Evolutionary conservation across 768 basidiomycete genomes (phyloP), one percentile per base, ranked within the genome.

Genomic region (Phanerochaete carnosa): DNA sequence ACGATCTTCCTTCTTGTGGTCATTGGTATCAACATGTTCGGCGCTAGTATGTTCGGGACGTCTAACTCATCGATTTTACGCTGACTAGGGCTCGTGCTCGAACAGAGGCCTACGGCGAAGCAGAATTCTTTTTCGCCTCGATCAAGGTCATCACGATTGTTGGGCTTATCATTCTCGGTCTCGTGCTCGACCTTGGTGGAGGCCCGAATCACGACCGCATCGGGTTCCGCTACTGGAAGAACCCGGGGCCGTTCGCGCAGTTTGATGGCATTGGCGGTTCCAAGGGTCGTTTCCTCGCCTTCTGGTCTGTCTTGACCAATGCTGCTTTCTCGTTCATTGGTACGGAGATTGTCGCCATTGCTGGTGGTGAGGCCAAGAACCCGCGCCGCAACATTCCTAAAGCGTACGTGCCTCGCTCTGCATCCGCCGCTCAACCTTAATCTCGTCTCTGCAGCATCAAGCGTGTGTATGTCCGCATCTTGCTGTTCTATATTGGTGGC

Each of bases 301-400:
- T 79, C 75, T 87, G 82, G 81, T 72, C 83, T 0, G 88, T 88
- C 59, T 75, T 96, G 75, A 86, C 87, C 7, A 89, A 95, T 65
- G 95, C 95, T 3, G 94, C 92, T 15, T 97, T 95, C 79, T 94
- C 92, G 12, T 95, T 81, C 73, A 94, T 95, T 61, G 95, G 95
- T 16, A 95, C 94, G 6, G 95, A 98, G 73, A 94, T 96, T 69
- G 94, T 96, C 45, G 93, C 92, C 29, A 90, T 90, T 65, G 91
- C 92, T 61, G 92, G 92, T 26, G 92, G 88, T n/a, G 93, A 94
- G 72, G 88, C 92, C 0, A 93, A 90, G 74, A 95, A 95, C 74
- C 94, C 94, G 6, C 79, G 91, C 26, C 80, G 80, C 43, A 86
- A 83, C 69, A 74, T 89, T 23, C 88, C 88, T 39, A 79, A 76